phyloP scores from a whole-genome alignment of 1,139 yeast species.

The Taiozyma sp. region DNA sequence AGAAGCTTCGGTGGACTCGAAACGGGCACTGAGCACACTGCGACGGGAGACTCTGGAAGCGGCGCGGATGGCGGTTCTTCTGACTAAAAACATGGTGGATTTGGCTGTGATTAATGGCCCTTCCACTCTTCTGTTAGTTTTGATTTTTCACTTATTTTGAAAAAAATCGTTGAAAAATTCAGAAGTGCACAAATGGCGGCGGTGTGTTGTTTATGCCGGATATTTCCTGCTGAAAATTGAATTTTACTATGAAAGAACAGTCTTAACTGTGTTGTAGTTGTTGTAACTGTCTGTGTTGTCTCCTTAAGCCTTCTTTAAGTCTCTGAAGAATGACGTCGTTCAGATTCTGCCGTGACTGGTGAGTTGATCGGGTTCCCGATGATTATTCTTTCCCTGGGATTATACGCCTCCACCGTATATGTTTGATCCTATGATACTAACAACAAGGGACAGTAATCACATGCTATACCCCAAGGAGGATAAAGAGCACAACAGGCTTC shows the following conservation, averaged over 20 bases:
- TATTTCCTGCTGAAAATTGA: too few relatives aligned
- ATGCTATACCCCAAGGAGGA: slow-evolving; percentile 99
- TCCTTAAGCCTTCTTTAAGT: too few relatives aligned
- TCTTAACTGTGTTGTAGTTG: too few relatives aligned
- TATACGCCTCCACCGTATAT: too few relatives aligned
- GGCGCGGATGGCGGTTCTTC: neutral
- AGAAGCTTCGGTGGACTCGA: slow-evolving; percentile 46
- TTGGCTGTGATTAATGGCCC: too few relatives aligned
- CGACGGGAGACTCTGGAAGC: neutral
- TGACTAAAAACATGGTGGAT: neutral
- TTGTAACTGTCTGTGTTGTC: too few relatives aligned
- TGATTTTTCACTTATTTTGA: too few relatives aligned
- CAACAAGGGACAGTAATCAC: slow-evolving; percentile 45
- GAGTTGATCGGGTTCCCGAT: neutral
- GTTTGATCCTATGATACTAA: neutral
- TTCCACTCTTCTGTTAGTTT: too few relatives aligned
- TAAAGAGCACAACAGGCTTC: slow-evolving; percentile 57
- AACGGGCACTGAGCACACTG: slow-evolving; percentile 26
- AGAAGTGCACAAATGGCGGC: neutral
- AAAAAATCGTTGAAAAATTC: neutral
- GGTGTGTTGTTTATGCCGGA: neutral
- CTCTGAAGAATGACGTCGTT: slow-evolving; percentile 69
- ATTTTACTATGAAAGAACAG: too few relatives aligned
- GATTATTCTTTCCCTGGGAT: too few relatives aligned
- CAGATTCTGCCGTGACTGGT: slow-evolving; percentile 85